These are phyloP conservation scores for Geosmithia putterillii DNA, from an alignment of 2,329 filamentous ascomycete species.

Conservation along the genomic window DNA sequence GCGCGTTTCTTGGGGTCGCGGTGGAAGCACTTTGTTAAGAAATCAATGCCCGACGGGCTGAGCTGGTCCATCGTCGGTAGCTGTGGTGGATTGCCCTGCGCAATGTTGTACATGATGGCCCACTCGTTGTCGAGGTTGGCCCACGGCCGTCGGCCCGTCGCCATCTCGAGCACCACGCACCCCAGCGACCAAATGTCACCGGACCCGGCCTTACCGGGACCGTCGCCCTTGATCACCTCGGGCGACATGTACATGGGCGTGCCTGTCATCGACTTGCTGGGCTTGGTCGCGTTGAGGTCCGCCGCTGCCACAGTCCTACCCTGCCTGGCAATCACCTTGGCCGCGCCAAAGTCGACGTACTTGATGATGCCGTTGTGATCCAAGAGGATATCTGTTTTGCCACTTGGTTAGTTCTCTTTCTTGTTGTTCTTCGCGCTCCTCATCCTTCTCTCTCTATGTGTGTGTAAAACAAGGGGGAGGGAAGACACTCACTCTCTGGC, in stretches of 20 bases:
- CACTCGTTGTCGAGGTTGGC: slow-evolving; percentile 95
- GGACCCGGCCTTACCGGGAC: slow-evolving; percentile 66
- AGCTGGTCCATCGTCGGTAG: slow-evolving; percentile 75
- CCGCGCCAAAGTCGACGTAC: slow-evolving; percentile 96
- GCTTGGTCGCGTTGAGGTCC: slow-evolving; percentile 45
- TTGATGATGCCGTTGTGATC: slow-evolving; percentile 98
- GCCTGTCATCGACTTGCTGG: slow-evolving; percentile 88
- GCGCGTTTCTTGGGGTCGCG: slow-evolving; percentile 69
- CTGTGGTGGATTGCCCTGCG: slow-evolving; percentile 85
- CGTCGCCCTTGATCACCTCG: slow-evolving; percentile 89
- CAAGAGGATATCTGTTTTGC: slow-evolving; percentile 65
- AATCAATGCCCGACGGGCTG: slow-evolving; percentile 74
- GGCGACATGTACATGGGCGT: slow-evolving; percentile 99
- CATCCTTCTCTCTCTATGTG: not conserved
- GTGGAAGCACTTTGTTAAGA: slow-evolving; percentile 76
- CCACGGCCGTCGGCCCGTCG: slow-evolving; percentile 88
- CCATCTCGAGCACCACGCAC: slow-evolving; percentile 96
- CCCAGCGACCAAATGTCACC: slow-evolving; percentile 95
- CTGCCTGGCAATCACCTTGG: slow-evolving; percentile 91
- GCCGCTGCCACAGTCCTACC: slow-evolving; percentile 63
- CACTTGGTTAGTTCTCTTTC: not conserved
- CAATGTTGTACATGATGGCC: slow-evolving; percentile 99
- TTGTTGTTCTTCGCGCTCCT: not conserved
- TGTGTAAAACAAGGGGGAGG: not conserved
- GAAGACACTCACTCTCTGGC: slow-evolving; percentile 66